Evolutionary conservation across 805 yeast species (phyloP).

Genomic region (Schwanniomyces polymorphus): DNA sequence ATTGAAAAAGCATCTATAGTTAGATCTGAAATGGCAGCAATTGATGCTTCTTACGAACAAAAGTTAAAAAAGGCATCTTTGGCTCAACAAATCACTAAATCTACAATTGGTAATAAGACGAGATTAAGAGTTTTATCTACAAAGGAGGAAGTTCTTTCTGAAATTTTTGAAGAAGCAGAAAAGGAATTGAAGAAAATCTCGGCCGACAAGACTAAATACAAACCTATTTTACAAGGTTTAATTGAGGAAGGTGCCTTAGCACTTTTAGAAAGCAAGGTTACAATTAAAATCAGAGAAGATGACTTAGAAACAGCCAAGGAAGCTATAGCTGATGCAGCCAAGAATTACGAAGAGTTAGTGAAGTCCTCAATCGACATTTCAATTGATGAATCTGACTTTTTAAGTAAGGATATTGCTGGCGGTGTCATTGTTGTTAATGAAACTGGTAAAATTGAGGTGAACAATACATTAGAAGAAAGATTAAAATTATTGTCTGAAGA

Average conservation of each 20-base stretch:
- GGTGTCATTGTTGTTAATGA: constrained; percentile 76
- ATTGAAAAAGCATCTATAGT: constrained; percentile 95
- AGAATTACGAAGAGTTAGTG: constrained; percentile 62
- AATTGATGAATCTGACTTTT: constrained; percentile 55
- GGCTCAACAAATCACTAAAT: constrained; percentile 93
- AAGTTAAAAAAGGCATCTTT: constrained; percentile 88
- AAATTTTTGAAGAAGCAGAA: constrained; percentile 71
- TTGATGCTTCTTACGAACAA: constrained; percentile 76
- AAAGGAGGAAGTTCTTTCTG: constrained; percentile 72
- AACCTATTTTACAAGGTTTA: constrained; percentile 68
- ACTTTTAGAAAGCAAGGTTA: constrained; percentile 68
- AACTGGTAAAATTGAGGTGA: constrained; percentile 80
- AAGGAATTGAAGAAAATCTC: constrained; percentile 59
- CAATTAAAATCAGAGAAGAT: constrained; percentile 63
- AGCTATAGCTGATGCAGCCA: constrained; percentile 61
- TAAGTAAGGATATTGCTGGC: constrained; percentile 72
- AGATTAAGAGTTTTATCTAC: constrained; percentile 87
- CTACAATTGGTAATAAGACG: constrained; percentile 93
- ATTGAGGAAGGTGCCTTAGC: constrained; percentile 75
- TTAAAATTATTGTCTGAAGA: constrained; percentile 76
- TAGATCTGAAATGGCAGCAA: constrained; percentile 85
- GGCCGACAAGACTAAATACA: constrained; percentile 58
- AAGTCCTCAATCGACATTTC: constrained; percentile 55
- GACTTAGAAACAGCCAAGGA: constrained; percentile 63
- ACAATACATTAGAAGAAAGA: constrained; percentile 95